A percentile compares a stretch with the other conserved stretches of the same genome.
Conservation (phyloP, 257 asterid genomes). For the Leonotis leonurus region DNA sequence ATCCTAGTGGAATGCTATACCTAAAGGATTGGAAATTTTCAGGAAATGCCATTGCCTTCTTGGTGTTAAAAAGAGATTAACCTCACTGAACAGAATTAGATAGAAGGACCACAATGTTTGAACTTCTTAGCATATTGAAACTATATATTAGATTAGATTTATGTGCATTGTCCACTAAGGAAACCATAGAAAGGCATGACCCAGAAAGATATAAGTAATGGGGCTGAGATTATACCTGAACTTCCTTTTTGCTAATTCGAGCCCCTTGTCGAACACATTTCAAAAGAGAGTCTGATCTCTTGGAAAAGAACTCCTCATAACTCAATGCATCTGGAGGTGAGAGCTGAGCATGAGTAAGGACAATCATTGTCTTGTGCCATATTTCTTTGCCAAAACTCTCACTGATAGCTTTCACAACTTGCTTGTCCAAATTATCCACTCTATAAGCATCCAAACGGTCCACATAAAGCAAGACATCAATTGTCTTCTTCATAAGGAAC, state of each 20-base stretch:
- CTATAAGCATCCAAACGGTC: constrained; percentile 96
- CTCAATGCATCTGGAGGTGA: constrained; percentile 94
- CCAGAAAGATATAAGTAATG: not conserved
- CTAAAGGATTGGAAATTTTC: not conserved
- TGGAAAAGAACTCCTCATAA: constrained; percentile 74
- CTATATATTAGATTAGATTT: not conserved
- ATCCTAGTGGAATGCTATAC: not conserved
- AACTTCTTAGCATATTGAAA: not conserved
- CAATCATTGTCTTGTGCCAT: constrained; percentile 78
- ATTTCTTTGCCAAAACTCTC: constrained; percentile 76
- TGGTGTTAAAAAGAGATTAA: not conserved
- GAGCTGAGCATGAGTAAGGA: constrained; percentile 94
- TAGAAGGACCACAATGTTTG: not conserved
- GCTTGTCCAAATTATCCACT: constrained; percentile 91
- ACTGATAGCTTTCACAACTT: constrained; percentile 78
- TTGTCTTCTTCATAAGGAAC: constrained; percentile 81
- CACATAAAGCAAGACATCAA: constrained; percentile 92
- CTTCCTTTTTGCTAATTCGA: constrained; percentile 50
- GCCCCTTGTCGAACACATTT: constrained; percentile 77
- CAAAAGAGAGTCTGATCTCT: constrained; percentile 82
- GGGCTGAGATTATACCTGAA: constrained; percentile 34
- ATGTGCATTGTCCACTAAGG: not conserved
- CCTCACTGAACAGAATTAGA: not conserved
- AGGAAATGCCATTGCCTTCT: not conserved
- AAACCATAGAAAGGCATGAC: not conserved